Percentiles rank a stretch among this genome's conserved stretches.
phyloP scores from a whole-genome alignment of 106 monocot genomes.

The Dendrobium nobile region DNA sequence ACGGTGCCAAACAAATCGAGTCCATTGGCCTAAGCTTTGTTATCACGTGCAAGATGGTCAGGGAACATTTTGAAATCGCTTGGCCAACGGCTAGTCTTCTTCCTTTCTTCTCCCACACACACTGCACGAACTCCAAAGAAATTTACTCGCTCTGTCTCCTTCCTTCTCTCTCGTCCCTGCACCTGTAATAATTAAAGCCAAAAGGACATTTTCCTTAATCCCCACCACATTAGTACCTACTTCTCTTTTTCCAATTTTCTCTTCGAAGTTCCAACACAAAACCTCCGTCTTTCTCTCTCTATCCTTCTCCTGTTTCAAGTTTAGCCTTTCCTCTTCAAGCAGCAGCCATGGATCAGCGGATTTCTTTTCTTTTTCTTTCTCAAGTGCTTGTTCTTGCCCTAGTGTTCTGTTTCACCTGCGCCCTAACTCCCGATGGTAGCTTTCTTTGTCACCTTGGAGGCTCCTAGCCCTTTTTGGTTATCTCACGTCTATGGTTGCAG shows the following conservation, averaged over 20 bases:
- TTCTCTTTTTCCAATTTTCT: neutral
- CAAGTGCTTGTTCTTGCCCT: neutral
- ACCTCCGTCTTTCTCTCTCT: neutral
- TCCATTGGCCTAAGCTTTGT: too few species aligned
- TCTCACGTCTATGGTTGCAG: constrained; percentile 18
- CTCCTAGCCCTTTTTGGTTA: neutral
- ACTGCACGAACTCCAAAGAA: neutral
- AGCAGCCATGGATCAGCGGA: neutral
- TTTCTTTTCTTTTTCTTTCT: neutral
- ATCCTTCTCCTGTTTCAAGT: neutral
- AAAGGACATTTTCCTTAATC: neutral
- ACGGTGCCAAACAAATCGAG: too few species aligned
- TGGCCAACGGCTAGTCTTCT: constrained; percentile 3
- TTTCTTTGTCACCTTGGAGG: neutral
- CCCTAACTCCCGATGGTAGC: constrained; percentile 11
- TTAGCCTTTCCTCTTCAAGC: neutral
- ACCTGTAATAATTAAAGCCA: neutral
- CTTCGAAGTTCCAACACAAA: neutral
- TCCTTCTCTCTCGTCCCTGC: constrained; percentile 1
- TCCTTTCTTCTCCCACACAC: neutral
- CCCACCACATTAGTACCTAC: neutral
- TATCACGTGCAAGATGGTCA: too few species aligned
- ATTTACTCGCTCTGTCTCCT: neutral
- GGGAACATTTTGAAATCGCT: constrained; percentile 1
- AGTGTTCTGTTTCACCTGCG: neutral